Evolutionary conservation across 2,329 filamentous ascomycete genomes (phyloP).

Genomic region (Paradendryphiella salina): DNA sequence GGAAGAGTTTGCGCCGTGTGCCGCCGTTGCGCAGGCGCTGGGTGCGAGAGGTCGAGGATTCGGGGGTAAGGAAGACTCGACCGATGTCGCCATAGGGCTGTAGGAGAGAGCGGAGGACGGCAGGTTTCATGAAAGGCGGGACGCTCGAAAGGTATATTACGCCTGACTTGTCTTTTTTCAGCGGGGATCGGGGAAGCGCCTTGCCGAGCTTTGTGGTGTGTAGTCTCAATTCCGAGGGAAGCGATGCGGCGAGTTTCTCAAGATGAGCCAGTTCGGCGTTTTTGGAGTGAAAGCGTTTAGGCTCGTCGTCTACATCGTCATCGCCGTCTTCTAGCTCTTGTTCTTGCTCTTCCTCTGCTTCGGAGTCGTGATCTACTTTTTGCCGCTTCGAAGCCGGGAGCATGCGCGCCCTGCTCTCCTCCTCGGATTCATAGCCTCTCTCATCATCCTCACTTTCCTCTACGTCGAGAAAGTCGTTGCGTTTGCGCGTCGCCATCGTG

Average conservation of each 20-base stretch:
- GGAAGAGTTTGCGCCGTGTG: slow-evolving; percentile 81
- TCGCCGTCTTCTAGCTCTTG: slow-evolving; percentile 17
- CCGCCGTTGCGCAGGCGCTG: slow-evolving; percentile 72
- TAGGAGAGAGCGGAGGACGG: slow-evolving; percentile 74
- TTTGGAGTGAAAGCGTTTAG: slow-evolving; percentile 33
- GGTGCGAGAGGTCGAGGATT: slow-evolving; percentile 68
- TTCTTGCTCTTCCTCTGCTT: slow-evolving; percentile 27
- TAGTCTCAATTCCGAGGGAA: slow-evolving; percentile 45
- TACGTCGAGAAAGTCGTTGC: slow-evolving; percentile 70
- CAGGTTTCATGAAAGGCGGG: slow-evolving; percentile 86
- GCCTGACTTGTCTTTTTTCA: slow-evolving; percentile 71
- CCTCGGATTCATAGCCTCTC: slow-evolving; percentile 67
- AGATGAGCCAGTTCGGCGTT: slow-evolving; percentile 37
- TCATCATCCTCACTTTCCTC: slow-evolving; percentile 51
- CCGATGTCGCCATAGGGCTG: slow-evolving; percentile 75
- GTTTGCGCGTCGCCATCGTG: slow-evolving; percentile 68
- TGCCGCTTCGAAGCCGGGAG: slow-evolving; percentile 63
- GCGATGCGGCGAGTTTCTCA: slow-evolving; percentile 35
- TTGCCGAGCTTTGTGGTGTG: slow-evolving; percentile 29
- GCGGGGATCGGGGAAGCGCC: slow-evolving; percentile 50
- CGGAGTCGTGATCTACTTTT: slow-evolving; percentile 57
- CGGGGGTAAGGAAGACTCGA: slow-evolving; percentile 77
- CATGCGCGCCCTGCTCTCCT: slow-evolving; percentile 66
- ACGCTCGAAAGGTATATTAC: slow-evolving; percentile 83
- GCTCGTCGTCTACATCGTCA: slow-evolving; percentile 29